These are phyloP conservation scores for Nepenthes mirabilis DNA, from an alignment of 148 eudicot species.

Conservation along the genomic window DNA sequence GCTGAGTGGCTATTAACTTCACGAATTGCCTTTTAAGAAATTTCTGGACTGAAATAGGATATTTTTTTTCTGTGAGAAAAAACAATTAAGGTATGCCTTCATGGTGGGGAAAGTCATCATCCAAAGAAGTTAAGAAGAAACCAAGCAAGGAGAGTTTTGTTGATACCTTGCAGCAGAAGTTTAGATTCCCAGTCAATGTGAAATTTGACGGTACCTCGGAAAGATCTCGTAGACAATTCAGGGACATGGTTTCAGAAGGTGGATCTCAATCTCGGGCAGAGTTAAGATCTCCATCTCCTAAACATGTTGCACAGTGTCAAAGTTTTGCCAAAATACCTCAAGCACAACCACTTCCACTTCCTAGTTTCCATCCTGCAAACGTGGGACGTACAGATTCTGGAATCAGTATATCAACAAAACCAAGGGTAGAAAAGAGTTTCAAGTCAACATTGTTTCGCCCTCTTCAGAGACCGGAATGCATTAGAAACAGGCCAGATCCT, in stretches of 20 bases:
- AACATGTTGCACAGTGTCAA: conserved; percentile 78
- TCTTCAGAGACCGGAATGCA: conserved; percentile 70
- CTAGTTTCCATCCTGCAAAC: conserved; percentile 37
- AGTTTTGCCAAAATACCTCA: conserved; percentile 76
- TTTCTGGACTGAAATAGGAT: too few relatives aligned
- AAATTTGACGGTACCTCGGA: conserved; percentile 52
- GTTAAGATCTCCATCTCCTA: conserved; percentile 81
- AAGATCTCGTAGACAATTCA: conserved; percentile 53
- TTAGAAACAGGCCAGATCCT: conserved; percentile 53
- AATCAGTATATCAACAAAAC: conserved; percentile 44
- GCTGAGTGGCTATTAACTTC: too few relatives aligned
- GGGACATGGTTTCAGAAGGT: conserved; percentile 57
- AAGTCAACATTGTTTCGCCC: conserved; percentile 61
- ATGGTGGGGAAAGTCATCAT: conserved; percentile 88
- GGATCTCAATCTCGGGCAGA: conserved; percentile 55
- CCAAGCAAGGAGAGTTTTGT: conserved; percentile 57
- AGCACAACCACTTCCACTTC: conserved; percentile 89
- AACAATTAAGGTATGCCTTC: conserved; percentile 42
- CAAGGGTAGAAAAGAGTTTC: conserved; percentile 43
- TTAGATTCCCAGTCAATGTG: conserved; percentile 50
- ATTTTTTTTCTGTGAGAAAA: too few relatives aligned
- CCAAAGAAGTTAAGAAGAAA: conserved; percentile 84
- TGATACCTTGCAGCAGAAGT: conserved; percentile 49
- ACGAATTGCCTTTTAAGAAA: too few relatives aligned
- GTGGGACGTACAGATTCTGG: conserved; percentile 72